Evolutionary conservation across 331 rosid species (phyloP).

Genomic region (Malus hybrid): DNA sequence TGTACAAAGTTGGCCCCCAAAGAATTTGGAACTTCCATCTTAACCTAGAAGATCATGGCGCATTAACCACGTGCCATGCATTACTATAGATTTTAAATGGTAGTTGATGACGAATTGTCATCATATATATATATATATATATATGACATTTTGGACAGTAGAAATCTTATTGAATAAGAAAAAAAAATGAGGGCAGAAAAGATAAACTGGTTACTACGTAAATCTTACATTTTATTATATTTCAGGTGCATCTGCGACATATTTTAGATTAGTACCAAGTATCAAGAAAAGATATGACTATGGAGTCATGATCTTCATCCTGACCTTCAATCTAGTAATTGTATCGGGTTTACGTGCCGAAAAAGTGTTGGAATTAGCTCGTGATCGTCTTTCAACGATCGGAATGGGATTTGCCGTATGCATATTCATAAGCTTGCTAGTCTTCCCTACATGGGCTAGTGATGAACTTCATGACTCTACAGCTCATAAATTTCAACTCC

Average conservation of each 20-base stretch:
- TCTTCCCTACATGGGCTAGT: slow-evolving; percentile 82
- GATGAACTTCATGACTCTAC: slow-evolving; percentile 76
- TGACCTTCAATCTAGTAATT: slow-evolving; percentile 70
- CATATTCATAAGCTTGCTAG: slow-evolving; percentile 48
- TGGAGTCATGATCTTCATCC: slow-evolving; percentile 58
- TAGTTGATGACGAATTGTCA: neutral
- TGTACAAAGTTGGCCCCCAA: neutral
- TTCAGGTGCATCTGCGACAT: slow-evolving; percentile 59
- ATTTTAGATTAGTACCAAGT: slow-evolving; percentile 41
- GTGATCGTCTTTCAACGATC: slow-evolving; percentile 57
- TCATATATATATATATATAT: too few relatives aligned
- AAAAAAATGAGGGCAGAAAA: neutral
- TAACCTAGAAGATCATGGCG: neutral
- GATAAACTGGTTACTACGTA: neutral
- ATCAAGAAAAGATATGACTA: slow-evolving; percentile 81
- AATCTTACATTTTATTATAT: neutral
- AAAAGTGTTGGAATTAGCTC: slow-evolving; percentile 49
- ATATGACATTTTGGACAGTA: neutral
- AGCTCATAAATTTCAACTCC: slow-evolving; percentile 36
- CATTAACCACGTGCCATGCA: slow-evolving; percentile 3
- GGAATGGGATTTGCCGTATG: slow-evolving; percentile 59
- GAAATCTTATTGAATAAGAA: neutral
- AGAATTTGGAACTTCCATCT: neutral
- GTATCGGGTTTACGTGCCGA: slow-evolving; percentile 59
- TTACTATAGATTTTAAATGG: neutral